A percentile compares a stretch with the other conserved stretches of the same genome.
Conservation (phyloP, 2,329 filamentous ascomycete species). For the Furcasterigmium furcatum region DNA sequence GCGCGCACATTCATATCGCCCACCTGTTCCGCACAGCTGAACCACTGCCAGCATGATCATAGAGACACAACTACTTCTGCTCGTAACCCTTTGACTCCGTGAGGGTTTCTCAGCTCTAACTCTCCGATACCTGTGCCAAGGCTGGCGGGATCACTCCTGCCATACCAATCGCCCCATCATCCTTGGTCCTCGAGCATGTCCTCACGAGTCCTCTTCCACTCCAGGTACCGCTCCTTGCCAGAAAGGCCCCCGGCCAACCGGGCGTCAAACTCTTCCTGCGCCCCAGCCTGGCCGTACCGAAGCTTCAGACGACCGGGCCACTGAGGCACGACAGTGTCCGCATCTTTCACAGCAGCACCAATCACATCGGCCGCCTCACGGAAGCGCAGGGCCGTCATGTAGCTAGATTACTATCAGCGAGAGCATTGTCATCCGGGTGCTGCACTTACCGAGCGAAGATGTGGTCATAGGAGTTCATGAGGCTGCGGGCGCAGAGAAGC, state of each 20-base stretch:
- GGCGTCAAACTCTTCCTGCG: conserved; percentile 28
- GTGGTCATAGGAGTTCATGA: conserved; percentile 1
- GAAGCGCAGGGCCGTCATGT: conserved; percentile 5
- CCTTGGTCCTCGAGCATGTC: no score
- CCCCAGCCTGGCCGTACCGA: conserved; percentile 14
- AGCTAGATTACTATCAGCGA: conserved; percentile 9
- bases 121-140: no score
- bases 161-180: no score
- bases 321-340: conserved; percentile 24
- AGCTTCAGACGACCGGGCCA: conserved; percentile 25
- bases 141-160: no score
- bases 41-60: no score
- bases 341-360: conserved; percentile 17
- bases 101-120: no score
- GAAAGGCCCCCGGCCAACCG: conserved; percentile 2
- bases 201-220: conserved; percentile 25
- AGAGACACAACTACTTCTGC: no score
- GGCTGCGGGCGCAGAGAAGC: neutral
- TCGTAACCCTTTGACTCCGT: no score
- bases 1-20: no score
- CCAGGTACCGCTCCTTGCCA: conserved; percentile 25
- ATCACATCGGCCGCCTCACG: neutral
- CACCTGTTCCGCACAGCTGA: no score
- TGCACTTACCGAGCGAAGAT: conserved; percentile 11
- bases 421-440: neutral